Evolutionary conservation across 2,329 filamentous ascomycete species (phyloP), one percentile per base, ranked within the genome.

Genomic region (Corinectria fuckeliana): DNA sequence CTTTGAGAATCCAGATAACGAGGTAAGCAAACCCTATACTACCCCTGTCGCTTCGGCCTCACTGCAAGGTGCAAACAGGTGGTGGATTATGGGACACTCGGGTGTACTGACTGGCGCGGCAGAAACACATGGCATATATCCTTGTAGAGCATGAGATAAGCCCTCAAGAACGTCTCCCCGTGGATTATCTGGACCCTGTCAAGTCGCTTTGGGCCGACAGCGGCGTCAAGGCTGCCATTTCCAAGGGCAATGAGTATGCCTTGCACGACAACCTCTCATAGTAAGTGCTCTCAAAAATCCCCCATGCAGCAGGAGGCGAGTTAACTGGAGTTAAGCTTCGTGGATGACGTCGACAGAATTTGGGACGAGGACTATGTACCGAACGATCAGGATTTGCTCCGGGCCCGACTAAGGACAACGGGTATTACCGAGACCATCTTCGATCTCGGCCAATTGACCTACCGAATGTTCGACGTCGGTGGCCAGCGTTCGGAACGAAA

Each of bases 351-450:
- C 61, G 90, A 93, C 69, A 86, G 91, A 49, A 81, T 94, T 58
- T 93, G 92, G 81, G 82, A 83, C 47, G 87, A 86, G 67, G 87
- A 88, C 67, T 98, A 95, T 79, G 82, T 97, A 18, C 95, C 95
- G 14, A 92, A 91, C 72, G 93, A 98, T 75, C 94, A 98, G 78
- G 94, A 98, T 78, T 90, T 98, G 69, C 84, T 98, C 51, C 91
- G 94, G 68, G 95, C 93, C 51, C 87, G 94, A 75, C 78, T 98
- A 76, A 86, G 93, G 70, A 98, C 94, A 16, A 98, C 95, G 3
- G 94, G 94, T 69, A 98, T 98, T 70, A 97, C 92, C 50, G 94
- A 98, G 77, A 97, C 93, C 2, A 86, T 94, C 63, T 98, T 98
- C 76, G 92, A 96, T 75, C 85, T 96, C 13, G 93, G 93, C 61